Evolutionary conservation across 139 green algal species (phyloP).

Genomic region (Chlamydomonas sp.): DNA sequence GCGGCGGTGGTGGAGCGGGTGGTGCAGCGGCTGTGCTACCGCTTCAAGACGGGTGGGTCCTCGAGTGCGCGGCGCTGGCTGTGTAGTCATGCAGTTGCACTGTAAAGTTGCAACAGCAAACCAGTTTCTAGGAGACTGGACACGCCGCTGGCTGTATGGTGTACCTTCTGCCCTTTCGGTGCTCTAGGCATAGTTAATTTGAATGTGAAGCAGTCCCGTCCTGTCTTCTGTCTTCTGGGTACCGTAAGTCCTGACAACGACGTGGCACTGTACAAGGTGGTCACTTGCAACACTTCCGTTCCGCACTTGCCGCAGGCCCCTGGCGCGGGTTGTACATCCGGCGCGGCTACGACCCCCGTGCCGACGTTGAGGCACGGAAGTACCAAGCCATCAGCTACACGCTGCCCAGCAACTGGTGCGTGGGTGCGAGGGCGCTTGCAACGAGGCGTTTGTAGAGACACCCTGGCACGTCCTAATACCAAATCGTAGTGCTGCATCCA

Average conservation of each 20-base stretch:
- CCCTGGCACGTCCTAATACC: neutral
- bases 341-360: conserved; percentile 39
- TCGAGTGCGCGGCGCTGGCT: neutral
- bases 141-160: neutral
- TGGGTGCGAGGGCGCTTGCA: neutral
- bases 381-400: conserved; percentile 44
- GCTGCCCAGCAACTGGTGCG: conserved; percentile 40
- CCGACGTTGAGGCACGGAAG: neutral
- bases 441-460: neutral
- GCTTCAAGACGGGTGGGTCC: conserved; percentile 41
- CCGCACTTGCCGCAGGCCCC: conserved; percentile 17
- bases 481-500: neutral
- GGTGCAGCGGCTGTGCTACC: conserved; percentile 41
- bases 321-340: conserved; percentile 39
- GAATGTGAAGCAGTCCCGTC: too few species aligned
- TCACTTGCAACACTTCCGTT: too few species aligned
- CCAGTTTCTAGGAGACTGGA: neutral
- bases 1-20: conserved; percentile 16
- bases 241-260: too few species aligned
- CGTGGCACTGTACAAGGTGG: too few species aligned
- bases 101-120: neutral
- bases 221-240: too few species aligned
- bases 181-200: too few species aligned
- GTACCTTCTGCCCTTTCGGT: neutral
- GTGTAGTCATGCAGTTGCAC: neutral